A percentile compares a stretch with the other conserved stretches of the same genome.
phyloP scores from a whole-genome alignment of 805 yeast species.

The Nakazawaea wickerhamii region DNA sequence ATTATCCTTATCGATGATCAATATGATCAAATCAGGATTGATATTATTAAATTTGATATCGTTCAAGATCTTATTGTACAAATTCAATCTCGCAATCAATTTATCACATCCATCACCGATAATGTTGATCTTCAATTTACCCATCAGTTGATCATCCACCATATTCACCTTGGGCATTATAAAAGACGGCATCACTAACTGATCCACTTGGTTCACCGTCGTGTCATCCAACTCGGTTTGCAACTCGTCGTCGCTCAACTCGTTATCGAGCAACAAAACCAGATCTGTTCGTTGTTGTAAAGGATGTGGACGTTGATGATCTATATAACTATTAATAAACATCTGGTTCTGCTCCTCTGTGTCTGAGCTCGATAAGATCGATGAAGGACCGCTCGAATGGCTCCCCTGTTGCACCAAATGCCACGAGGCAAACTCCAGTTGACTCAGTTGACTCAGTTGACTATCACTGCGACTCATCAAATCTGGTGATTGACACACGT shows the following conservation, averaged over 20 bases:
- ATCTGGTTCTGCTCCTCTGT: slow-evolving; percentile 20
- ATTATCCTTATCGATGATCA: slow-evolving; percentile 24
- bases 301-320: slow-evolving; percentile 3
- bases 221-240: slow-evolving; percentile 8
- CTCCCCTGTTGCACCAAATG: slow-evolving; percentile 22
- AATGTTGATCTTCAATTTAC: slow-evolving; percentile 21
- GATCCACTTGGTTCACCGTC: slow-evolving; percentile 20
- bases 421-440: slow-evolving; percentile 29
- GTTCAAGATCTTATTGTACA: slow-evolving; percentile 25
- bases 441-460: background rate
- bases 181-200: slow-evolving; percentile 25
- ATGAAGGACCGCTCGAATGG: slow-evolving; percentile 11
- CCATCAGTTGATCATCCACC: slow-evolving; percentile 12
- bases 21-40: slow-evolving; percentile 22
- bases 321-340: background rate
- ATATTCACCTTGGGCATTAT: slow-evolving; percentile 33
- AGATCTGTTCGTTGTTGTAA: slow-evolving; percentile 13
- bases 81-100: slow-evolving; percentile 20
- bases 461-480: background rate
- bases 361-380: slow-evolving; percentile 29
- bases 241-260: slow-evolving; percentile 12
- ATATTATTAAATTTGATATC: slow-evolving; percentile 22
- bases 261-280: slow-evolving; percentile 22
- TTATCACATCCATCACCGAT: slow-evolving; percentile 20
- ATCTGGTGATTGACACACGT: slow-evolving; percentile 13